Evolutionary conservation across 2,329 filamentous ascomycete species (phyloP).

Genomic region (Beauveria scarabaeidicola): DNA sequence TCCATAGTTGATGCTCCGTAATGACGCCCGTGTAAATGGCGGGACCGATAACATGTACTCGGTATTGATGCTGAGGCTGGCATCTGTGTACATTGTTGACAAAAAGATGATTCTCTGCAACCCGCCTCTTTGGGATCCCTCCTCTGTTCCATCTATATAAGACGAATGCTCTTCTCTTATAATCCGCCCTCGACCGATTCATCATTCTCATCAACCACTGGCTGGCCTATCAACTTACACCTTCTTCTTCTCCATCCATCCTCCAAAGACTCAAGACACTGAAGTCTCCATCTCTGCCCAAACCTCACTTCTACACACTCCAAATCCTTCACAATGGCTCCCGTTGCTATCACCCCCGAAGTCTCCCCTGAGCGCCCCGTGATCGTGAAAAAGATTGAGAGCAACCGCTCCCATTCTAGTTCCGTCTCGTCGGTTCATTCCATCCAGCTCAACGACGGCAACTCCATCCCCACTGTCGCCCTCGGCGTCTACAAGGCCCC

Average conservation of each 20-base stretch:
- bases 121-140: neutral
- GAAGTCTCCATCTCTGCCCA: neutral
- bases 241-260: neutral
- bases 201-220: neutral
- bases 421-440: slow-evolving; percentile 20
- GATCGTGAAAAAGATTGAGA: slow-evolving; percentile 22
- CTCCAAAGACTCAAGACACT: neutral
- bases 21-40: slow-evolving; percentile 11
- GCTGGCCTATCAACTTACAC: neutral
- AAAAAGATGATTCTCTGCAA: neutral
- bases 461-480: slow-evolving; percentile 51
- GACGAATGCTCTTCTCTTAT: neutral
- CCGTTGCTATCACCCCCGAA: slow-evolving; percentile 27
- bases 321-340: slow-evolving; percentile 23
- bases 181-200: neutral
- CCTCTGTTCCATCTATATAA: slow-evolving; percentile 8
- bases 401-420: slow-evolving; percentile 19
- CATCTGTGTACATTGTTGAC: slow-evolving; percentile 5
- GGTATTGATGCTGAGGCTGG: slow-evolving; percentile 3
- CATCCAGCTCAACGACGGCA: slow-evolving; percentile 64
- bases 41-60: slow-evolving; percentile 8
- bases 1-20: slow-evolving; percentile 10
- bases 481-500: slow-evolving; percentile 40
- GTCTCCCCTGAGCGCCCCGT: slow-evolving; percentile 24
- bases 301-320: neutral